These are phyloP conservation scores for Ophioceras dolichostomum DNA, from an alignment of 2,329 filamentous ascomycete genomes.

Conservation along the genomic window DNA sequence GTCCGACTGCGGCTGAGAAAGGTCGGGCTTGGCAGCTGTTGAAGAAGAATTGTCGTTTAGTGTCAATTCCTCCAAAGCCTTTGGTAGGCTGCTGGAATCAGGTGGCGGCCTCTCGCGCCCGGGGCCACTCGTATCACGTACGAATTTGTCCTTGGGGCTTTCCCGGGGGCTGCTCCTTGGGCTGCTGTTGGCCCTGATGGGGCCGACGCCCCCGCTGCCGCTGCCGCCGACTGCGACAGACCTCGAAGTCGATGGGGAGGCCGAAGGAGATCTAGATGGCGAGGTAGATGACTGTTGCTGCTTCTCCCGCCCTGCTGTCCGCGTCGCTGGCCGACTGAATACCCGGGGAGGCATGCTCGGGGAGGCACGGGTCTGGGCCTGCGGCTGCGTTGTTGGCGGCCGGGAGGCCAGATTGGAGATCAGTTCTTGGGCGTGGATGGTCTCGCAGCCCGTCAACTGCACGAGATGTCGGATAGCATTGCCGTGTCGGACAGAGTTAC, in stretches of 20 bases:
- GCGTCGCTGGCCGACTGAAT: too few relatives aligned
- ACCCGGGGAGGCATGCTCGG: too few relatives aligned
- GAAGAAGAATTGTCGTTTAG: slow-evolving; percentile 7
- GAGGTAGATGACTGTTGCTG: too few relatives aligned
- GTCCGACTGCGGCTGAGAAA: slow-evolving; percentile 4
- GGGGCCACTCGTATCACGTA: slow-evolving; percentile 9
- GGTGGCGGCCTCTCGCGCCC: background rate
- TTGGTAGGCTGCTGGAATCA: background rate
- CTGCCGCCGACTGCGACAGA: background rate
- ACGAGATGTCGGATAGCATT: slow-evolving; percentile 59
- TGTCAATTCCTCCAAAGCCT: slow-evolving; percentile 1
- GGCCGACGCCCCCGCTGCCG: background rate
- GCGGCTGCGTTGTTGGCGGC: too few relatives aligned
- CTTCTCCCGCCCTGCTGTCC: too few relatives aligned
- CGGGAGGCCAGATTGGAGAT: slow-evolving; percentile 20
- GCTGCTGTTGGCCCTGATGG: background rate
- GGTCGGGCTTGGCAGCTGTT: slow-evolving; percentile 7
- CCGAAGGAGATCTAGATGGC: too few relatives aligned
- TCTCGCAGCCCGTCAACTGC: slow-evolving; percentile 61
- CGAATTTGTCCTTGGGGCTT: slow-evolving; percentile 6
- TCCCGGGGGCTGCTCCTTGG: background rate
- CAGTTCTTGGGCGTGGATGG: slow-evolving; percentile 48
- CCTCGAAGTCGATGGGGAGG: too few relatives aligned
- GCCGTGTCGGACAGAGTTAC: slow-evolving; percentile 55
- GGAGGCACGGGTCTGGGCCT: too few relatives aligned